phyloP scores from a whole-genome alignment of 306 rosid genomes.

The Herpetospermum pedunculosum region DNA sequence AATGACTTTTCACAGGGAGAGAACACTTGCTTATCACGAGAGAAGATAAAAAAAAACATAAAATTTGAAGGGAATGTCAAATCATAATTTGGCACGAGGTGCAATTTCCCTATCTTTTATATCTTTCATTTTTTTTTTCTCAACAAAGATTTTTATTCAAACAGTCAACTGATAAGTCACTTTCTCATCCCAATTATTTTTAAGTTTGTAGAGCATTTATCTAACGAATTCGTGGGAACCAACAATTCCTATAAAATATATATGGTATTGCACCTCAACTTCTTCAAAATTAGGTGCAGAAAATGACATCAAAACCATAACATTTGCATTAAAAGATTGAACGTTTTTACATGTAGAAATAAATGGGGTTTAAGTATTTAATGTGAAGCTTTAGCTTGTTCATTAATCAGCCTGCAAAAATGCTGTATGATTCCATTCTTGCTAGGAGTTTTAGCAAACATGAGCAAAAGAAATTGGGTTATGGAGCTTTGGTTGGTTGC shows the following conservation, averaged over 20 bases:
- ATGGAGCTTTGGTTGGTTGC: slow-evolving; percentile 62
- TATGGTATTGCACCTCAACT: slow-evolving; percentile 2
- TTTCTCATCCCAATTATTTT: background rate
- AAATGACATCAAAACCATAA: background rate
- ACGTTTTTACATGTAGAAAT: background rate
- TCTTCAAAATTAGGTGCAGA: background rate
- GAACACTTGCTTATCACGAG: too few relatives aligned
- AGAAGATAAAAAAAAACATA: too few relatives aligned
- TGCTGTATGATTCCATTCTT: slow-evolving; percentile 49
- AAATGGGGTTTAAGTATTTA: background rate
- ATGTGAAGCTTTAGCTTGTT: background rate
- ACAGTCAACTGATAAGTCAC: slow-evolving; percentile 2
- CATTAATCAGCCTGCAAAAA: background rate
- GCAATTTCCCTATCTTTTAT: too few relatives aligned
- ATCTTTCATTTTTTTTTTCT: too few relatives aligned
- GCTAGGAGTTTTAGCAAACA: slow-evolving; percentile 70
- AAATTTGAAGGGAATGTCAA: too few relatives aligned
- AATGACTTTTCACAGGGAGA: too few relatives aligned
- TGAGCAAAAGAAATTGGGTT: slow-evolving; percentile 65
- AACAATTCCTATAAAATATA: background rate
- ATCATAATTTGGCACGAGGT: too few relatives aligned
- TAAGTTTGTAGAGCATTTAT: background rate
- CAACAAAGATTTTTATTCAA: background rate
- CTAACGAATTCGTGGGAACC: slow-evolving; percentile 4
- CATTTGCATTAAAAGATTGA: background rate